Base-by-base conservation (phyloP, 805 yeast genomes). In the Jamesozyma lodderae region DNA sequence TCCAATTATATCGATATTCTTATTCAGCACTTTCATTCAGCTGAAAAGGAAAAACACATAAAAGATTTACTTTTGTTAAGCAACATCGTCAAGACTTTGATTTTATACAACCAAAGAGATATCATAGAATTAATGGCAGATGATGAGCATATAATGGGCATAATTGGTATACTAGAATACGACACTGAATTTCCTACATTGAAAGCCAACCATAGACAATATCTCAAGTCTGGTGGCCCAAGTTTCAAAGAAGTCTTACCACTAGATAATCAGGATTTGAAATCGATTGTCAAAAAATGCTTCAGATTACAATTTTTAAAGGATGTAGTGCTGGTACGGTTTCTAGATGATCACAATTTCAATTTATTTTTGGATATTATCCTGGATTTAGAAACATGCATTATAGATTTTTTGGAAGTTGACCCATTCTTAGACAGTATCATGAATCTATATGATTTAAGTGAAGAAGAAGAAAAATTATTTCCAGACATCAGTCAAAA, bases 91-190 rank as follows among this genome's bases (percentile, higher is more conserved):
- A 90, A 87, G 59, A 70, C 81, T 1, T 55, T 81, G 26, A 67
- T 86, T 15, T 64, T 81, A 21, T 79, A 81, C 60, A 85, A 83
- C 51, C 96, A 88, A 46, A 63, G 73, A 21, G 60, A 66, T 11
- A 66, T 82, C 4, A 56, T 80, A 33, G 85, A 80, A 38, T 48
- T 64, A n/a, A 64, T 82, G 42, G 62, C 78, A 2, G 68, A 67
- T 11, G 81, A 77, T 43, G 68, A 67, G 6, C 51, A 66, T 29
- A 67, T 79, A 33, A 52, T 67, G 49, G 81, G 82, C 1, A 62
- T 85, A 3, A 72, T 80, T 10, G 95, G 95, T 1, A 81, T 86
- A 10, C 61, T 90, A 33, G 98, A 92, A 58, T 81, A 86, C 58
- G 96, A 92, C 57, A 82, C 92, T 0, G 94, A 84, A 40, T 85